A percentile compares a stretch with the other conserved stretches of the same genome.
phyloP scores from a whole-genome alignment of 139 green algal species.

The Prasinococcaceae sp. region DNA sequence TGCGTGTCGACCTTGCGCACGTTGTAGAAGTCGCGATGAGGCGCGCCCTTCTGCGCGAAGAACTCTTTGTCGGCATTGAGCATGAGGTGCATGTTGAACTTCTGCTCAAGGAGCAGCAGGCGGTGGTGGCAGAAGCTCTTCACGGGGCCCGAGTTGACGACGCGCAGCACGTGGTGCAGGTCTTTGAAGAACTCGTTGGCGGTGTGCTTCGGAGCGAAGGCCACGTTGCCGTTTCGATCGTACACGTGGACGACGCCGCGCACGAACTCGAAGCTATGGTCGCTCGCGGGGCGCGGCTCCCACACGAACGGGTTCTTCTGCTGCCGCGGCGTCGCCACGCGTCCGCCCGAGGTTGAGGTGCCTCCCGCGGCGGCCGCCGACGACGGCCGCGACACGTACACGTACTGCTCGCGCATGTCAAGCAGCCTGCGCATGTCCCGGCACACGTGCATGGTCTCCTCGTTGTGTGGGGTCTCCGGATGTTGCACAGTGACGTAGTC shows the following conservation, averaged over 20 bases:
- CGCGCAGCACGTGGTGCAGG: constrained; percentile 57
- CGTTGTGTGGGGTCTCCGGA: too few species aligned
- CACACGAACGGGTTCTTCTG: constrained; percentile 24
- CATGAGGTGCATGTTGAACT: constrained; percentile 94
- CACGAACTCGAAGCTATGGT: constrained; percentile 60
- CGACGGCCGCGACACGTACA: too few species aligned
- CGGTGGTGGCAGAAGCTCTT: constrained; percentile 85
- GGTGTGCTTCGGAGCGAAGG: constrained; percentile 13
- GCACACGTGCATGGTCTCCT: too few species aligned
- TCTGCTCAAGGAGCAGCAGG: constrained; percentile 93
- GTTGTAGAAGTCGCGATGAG: constrained; percentile 99
- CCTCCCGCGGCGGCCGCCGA: too few species aligned
- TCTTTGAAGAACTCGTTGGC: constrained; percentile 85
- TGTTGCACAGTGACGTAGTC: too few species aligned
- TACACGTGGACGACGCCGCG: constrained; percentile 79
- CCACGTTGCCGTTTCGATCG: constrained; percentile 4
- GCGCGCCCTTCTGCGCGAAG: constrained; percentile 84
- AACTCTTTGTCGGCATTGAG: constrained; percentile 98
- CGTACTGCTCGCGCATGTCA: too few species aligned
- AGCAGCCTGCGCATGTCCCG: too few species aligned
- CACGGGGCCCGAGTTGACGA: constrained; percentile 53
- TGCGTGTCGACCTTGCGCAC: constrained; percentile 97
- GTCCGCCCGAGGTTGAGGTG: too few species aligned
- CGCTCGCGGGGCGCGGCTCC: background rate
- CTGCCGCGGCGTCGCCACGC: too few species aligned